Percentiles rank a stretch among this genome's conserved stretches.
Conservation (phyloP, 352 stramenopile genomes). For the Elongisporangium undulatum region DNA sequence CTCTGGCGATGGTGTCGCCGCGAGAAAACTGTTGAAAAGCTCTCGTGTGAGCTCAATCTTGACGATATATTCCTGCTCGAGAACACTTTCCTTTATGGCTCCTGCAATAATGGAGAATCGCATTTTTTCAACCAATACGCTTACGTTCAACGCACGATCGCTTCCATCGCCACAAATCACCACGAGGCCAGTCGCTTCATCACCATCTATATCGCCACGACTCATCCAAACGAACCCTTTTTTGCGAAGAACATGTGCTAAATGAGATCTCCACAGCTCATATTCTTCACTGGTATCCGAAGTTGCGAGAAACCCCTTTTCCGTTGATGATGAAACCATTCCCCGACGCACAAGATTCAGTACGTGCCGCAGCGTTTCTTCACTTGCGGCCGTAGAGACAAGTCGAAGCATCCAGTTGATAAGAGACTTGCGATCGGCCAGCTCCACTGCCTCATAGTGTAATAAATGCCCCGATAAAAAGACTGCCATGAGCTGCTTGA, state of each 20-base stretch:
- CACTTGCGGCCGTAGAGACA: constrained; percentile 48
- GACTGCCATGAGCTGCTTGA: constrained; percentile 78
- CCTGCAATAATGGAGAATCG: constrained; percentile 15
- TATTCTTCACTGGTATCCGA: background rate
- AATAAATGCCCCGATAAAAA: constrained; percentile 61
- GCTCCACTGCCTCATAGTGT: constrained; percentile 19
- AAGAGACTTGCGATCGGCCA: constrained; percentile 52
- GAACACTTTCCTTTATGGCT: constrained; percentile 3
- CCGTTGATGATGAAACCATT: constrained; percentile 13
- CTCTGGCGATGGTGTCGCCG: constrained; percentile 21
- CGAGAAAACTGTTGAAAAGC: constrained; percentile 39
- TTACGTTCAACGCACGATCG: constrained; percentile 20
- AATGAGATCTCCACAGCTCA: background rate
- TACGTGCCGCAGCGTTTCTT: constrained; percentile 63
- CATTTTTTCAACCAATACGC: constrained; percentile 39
- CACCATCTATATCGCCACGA: constrained; percentile 5
- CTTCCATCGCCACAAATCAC: background rate
- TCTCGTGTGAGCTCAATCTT: constrained; percentile 47
- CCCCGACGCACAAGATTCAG: constrained; percentile 52
- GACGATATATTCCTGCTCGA: constrained; percentile 25
- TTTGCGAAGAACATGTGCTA: constrained; percentile 43
- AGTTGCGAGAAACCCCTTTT: background rate
- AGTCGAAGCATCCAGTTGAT: constrained; percentile 66
- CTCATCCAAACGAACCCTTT: constrained; percentile 29
- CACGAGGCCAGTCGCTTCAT: background rate